Base-by-base conservation (phyloP, 345 rosid genomes). In the Populus davidiana region DNA sequence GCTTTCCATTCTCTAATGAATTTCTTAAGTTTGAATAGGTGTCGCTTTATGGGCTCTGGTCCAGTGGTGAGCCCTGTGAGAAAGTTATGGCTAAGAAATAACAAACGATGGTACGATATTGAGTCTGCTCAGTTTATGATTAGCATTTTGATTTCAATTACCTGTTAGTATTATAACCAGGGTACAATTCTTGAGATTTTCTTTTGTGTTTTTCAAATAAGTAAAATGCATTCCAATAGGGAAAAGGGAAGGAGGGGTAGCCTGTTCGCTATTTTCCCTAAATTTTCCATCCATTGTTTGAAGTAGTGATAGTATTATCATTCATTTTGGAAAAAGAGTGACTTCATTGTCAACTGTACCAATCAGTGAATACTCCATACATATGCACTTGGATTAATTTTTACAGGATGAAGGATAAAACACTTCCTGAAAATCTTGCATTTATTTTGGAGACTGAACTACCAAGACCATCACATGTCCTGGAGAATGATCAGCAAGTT, bases 41-140 rank as follows among this genome's bases (percentile, higher is more conserved):
- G 89, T 76, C 94, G 91, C 27, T 92, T 92, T 81, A 67, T 91
- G 85, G 88, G 93, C 82, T 69, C 85, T 52, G 85, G 67, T 82
- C 68, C 77, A 72, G 63, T 25, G 36, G 73, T 84, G 80, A 83
- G 86, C 78, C 75, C 78, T 72, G 74, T 89, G 81, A 85, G 85
- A 79, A 83, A 76, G 85, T 73, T 36, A 31, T 92, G 97, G 94
- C 81, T 81, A 81, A 86, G 88, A 84, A 91, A 91, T 77, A 72
- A 88, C 78, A 83, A 82, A 83, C 85, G 56, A 75, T 94, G 94
- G 97, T 92, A 77, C 69, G 67, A 36, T 54, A 62, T 70, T 66
- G 44, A 29, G 12, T 77, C 43, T 71, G 39, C 61, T 50, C 67
- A 68, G 63, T 18, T 75, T 56, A 49, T 72, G 11, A 56, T 35